Base-by-base conservation (phyloP, 2,329 filamentous ascomycete genomes). In the Cladosporium sp. region DNA sequence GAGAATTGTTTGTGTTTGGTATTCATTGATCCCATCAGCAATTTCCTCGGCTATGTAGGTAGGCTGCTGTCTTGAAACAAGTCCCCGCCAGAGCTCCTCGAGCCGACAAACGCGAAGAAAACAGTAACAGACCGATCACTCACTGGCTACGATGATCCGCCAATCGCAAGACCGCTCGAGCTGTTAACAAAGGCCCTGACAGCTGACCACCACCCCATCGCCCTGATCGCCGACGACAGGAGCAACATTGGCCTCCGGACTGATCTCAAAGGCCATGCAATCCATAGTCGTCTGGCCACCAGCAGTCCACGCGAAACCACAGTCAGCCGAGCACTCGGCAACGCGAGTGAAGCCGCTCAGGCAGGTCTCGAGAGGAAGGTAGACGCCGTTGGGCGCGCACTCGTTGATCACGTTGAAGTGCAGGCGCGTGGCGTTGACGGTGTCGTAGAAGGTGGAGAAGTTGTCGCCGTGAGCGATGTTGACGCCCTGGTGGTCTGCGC, bases 361-460 rank as follows among this genome's bases (percentile, higher is more conserved):
- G 32, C 59, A 62, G 15, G 32, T 34, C 0, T 52, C 14, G 3
- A 36, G 32, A 34, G 59, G 59, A 12, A 62, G 30, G 14, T 62
- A 62, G 15, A 62, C 15, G 44, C 59, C 59, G 8, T 62, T 62
- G 10, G 59, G 59, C 6, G 59, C 47, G 59, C 59, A 62, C 44
- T 38, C 18, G 47, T 52, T 62, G 30, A 36, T n/a, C 28, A 62
- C 44, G 47, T 51, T 62, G 59, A 62, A 62, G 59, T 38, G 24
- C n/a, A 62, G n/a, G 59, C 59, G 59, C 32, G 28, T 54, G 8
- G 41, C 10, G 44, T 52, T 32, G 30, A 36, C 18, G 30, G 47
- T 21, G 32, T 62, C 59, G 47, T 62, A 62, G 30, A 24, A 38
- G 12, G 59, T 62, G 28, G 59, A 38, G 59, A 36, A 62, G 47